Conservation (phyloP, 305 asterid species). For the Solanum aculeatissimum region DNA sequence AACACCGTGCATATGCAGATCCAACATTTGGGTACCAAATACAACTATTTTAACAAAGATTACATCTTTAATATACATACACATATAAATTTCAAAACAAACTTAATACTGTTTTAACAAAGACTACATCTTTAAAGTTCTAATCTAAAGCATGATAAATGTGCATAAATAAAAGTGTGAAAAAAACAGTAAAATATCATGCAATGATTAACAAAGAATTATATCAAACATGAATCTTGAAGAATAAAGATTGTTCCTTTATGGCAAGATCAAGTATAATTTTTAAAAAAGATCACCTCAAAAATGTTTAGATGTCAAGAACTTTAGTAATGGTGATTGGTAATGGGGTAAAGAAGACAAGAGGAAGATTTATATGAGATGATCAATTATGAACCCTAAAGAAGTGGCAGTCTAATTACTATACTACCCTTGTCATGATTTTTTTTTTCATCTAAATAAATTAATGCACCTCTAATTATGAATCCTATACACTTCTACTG, state of each 20-base stretch:
- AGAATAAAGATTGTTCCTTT: not conserved
- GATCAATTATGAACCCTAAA: not conserved
- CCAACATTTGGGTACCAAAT: not conserved
- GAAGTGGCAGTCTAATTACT: not conserved
- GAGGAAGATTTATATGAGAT: not conserved
- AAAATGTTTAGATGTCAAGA: not conserved
- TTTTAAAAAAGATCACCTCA: not conserved
- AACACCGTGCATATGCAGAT: not conserved
- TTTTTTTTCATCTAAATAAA: not conserved
- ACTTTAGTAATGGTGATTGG: not conserved
- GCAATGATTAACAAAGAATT: not conserved
- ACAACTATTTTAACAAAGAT: not conserved
- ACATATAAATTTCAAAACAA: not conserved
- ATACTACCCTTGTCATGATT: not conserved
- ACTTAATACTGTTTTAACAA: no score
- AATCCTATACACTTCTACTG: no score
- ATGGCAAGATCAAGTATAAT: not conserved
- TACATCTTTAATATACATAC: not conserved
- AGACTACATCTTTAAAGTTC: not conserved
- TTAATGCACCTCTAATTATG: not conserved
- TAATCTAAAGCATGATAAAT: not conserved
- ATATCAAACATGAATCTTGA: not conserved
- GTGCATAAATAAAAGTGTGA: not conserved
- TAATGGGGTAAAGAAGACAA: not conserved
- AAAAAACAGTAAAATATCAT: not conserved